Percentiles rank a stretch among this genome's conserved stretches.
phyloP scores from a whole-genome alignment of 129 eudicot genomes.

The Mikania micrantha region DNA sequence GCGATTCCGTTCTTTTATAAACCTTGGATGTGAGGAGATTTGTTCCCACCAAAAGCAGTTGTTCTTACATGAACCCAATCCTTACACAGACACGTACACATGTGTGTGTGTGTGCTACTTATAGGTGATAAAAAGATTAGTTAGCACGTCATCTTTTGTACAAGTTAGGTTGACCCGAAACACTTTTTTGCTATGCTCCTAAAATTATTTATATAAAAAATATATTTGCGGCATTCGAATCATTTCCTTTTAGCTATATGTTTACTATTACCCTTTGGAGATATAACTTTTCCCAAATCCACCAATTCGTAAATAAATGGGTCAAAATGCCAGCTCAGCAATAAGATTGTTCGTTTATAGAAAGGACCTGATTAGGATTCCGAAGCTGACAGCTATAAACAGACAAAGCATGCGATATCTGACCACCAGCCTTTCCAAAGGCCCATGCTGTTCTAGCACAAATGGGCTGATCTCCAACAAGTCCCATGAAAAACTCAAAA shows the following conservation, averaged over 20 bases:
- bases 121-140: background rate
- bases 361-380: constrained; percentile 75
- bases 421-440: constrained; percentile 92
- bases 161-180: background rate
- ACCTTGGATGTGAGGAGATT: too few relatives aligned
- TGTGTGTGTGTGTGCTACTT: too few relatives aligned
- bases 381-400: constrained; percentile 92
- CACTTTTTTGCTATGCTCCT: background rate
- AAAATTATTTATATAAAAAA: background rate
- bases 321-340: background rate
- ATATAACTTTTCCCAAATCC: background rate
- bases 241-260: background rate
- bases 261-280: background rate
- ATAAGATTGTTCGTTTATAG: background rate
- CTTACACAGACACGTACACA: background rate
- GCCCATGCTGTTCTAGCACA: constrained; percentile 99
- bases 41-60: too few relatives aligned
- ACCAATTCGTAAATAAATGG: background rate
- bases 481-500: constrained; percentile 98
- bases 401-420: constrained; percentile 93
- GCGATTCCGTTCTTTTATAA: too few relatives aligned
- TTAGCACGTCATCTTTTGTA: background rate
- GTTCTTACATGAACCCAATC: too few relatives aligned
- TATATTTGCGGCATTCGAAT: background rate
- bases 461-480: constrained; percentile 90